These are phyloP conservation scores for Mortierella sp. DNA, from an alignment of 371 early-diverging fungal species.

Conservation along the genomic window DNA sequence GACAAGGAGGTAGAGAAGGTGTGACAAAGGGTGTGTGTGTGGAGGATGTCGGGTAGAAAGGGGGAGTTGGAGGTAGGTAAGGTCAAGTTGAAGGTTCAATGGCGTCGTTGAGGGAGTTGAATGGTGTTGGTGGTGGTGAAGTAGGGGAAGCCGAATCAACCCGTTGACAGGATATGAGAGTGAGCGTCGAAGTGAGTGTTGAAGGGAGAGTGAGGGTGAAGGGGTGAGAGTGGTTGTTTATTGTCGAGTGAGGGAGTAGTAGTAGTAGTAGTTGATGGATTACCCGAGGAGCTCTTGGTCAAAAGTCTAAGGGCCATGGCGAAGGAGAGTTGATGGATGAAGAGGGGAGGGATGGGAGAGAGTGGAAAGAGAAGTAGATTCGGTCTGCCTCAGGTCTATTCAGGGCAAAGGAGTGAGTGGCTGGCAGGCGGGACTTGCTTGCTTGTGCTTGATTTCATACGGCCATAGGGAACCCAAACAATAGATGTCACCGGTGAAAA, in stretches of 20 bases:
- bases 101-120: background rate
- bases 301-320: slow-evolving; percentile 59
- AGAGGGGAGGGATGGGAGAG: slow-evolving; percentile 30
- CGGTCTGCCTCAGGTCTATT: slow-evolving; percentile 1
- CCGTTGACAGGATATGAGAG: no score
- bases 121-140: background rate
- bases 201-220: background rate
- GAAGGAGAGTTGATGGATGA: slow-evolving; percentile 24
- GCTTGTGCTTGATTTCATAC: no score
- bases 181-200: no score
- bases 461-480: background rate
- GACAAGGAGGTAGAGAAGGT: background rate
- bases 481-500: background rate
- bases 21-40: background rate
- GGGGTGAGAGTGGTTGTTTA: background rate
- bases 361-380: slow-evolving; percentile 15
- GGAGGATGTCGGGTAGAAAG: background rate
- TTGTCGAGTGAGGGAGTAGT: background rate
- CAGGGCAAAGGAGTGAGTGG: slow-evolving; percentile 7
- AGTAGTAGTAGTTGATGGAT: slow-evolving; percentile 3
- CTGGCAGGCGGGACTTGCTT: background rate
- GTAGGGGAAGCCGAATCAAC: slow-evolving; percentile 19
- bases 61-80: background rate
- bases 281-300: slow-evolving; percentile 61
- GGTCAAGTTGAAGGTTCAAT: background rate